A percentile compares a stretch with the other conserved stretches of the same genome.
These are phyloP conservation scores for Xylaria acuta DNA, from an alignment of 495 filamentous ascomycete species.

Conservation along the genomic window DNA sequence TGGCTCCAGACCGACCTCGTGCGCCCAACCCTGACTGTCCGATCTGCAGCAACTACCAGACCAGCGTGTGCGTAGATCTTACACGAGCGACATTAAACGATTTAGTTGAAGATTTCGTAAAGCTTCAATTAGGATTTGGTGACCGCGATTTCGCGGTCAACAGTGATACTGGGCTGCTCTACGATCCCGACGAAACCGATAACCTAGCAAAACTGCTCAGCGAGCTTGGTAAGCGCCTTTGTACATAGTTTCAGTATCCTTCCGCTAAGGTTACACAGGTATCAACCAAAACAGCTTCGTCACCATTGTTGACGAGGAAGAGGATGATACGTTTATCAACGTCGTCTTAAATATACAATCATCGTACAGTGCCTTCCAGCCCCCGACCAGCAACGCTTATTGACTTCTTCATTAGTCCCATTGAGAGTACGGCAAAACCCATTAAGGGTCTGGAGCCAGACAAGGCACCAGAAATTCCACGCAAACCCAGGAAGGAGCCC, in stretches of 20 bases:
- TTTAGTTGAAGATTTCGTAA: conserved; percentile 77
- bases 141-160: conserved; percentile 79
- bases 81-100: conserved; percentile 78
- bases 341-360: conserved; percentile 71
- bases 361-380: conserved; percentile 46
- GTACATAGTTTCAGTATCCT: neutral
- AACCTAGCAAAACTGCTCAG: conserved; percentile 79
- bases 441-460: conserved; percentile 43
- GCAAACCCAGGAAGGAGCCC: conserved; percentile 48
- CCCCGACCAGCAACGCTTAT: conserved; percentile 18
- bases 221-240: conserved; percentile 68
- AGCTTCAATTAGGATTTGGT: conserved; percentile 74
- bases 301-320: conserved; percentile 84
- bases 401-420: conserved; percentile 38
- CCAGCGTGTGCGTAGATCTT: conserved; percentile 70
- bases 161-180: conserved; percentile 75
- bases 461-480: conserved; percentile 52
- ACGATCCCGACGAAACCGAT: conserved; percentile 87
- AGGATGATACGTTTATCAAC: conserved; percentile 81
- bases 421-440: conserved; percentile 45
- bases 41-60: conserved; percentile 78
- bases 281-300: conserved; percentile 75
- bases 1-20: conserved; percentile 72
- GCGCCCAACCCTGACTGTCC: conserved; percentile 81
- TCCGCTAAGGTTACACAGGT: conserved; percentile 46